Evolutionary conservation across 2,329 filamentous ascomycete species (phyloP), one percentile per base, ranked within the genome.

Genomic region (Emergomyces orientalis): DNA sequence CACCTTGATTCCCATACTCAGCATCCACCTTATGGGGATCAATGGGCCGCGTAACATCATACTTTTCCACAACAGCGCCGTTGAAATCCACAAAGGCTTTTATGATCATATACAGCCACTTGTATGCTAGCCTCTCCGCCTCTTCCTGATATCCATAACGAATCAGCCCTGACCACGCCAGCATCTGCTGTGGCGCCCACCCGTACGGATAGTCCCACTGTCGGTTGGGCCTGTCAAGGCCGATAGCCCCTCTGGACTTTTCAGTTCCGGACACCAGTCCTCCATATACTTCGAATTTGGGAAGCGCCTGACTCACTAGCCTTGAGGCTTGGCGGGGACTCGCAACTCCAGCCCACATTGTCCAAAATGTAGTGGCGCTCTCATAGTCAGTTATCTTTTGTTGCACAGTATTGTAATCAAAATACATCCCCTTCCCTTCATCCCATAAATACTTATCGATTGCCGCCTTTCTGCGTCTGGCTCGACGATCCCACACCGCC

Each of bases 131-230:
- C 41, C 91, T 83, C 77, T 96, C 89, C 0, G 91, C 91, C 65
- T 97, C 92, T 30, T 93, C 89, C 34, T 88, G 86, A 73, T 96
- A 97, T 62, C 92, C 91, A 73, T 97, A 99, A 22, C 92, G 88
- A 70, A 91, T 84, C 64, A 99, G 80, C 2, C 92, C 94, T 0
- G 90, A 92, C 94, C 94, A 99, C 0, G 94, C 93, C 51, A 99
- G 85, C 79, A 99, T 97, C 79, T 99, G 94, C 80, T 99, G 94
- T 39, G 94, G 94, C 62, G 94, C 94, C 94, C 94, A 99, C 64
- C 94, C 94, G 73, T 94, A 97, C 0, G 94, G 94, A 74, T 91
- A 97, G 74, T 99, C 94, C 94, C 94, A 99, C 74, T 99, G 94
- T 69, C 94, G 86, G 75, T 97, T 97, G 8, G 94, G 94, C 57